Conservation (phyloP, 768 basidiomycete species). For the Exidia glandulosa region DNA sequence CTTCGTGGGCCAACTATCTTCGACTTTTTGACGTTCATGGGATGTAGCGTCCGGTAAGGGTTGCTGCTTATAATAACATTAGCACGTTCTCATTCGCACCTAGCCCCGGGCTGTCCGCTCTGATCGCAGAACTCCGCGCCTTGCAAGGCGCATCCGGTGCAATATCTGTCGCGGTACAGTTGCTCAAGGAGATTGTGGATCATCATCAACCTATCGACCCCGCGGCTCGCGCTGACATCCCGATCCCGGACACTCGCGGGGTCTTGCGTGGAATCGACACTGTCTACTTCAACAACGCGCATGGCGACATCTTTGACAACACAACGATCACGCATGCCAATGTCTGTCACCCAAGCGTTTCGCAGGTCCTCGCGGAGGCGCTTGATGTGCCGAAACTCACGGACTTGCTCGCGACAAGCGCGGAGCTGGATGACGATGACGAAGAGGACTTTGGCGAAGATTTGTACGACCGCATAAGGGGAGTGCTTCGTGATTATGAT, state of each 20-base stretch:
- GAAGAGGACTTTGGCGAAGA: constrained; percentile 34
- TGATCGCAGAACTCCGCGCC: not conserved
- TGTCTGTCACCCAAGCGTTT: constrained; percentile 1
- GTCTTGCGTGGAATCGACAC: not conserved
- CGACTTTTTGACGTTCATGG: not conserved
- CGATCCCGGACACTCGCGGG: constrained; percentile 9
- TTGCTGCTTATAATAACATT: not conserved
- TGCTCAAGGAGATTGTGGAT: not conserved
- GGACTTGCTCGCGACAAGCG: constrained; percentile 5
- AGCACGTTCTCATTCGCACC: not conserved
- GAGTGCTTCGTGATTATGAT: constrained; percentile 31
- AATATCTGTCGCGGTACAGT: not conserved
- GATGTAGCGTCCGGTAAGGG: not conserved
- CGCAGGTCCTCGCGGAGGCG: constrained; percentile 2
- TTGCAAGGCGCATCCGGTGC: not conserved
- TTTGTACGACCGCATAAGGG: constrained; percentile 30
- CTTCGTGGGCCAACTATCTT: not conserved
- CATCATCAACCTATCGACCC: not conserved
- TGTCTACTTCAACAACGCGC: not conserved
- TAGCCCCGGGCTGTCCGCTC: not conserved
- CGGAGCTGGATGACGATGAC: constrained; percentile 14
- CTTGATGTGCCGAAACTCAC: constrained; percentile 11
- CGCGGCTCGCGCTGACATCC: constrained; percentile 6
- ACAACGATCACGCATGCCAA: not conserved
- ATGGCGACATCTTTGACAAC: not conserved